These are phyloP conservation scores for Medicago truncatula DNA, from an alignment of 306 rosid genomes.

Conservation along the genomic window DNA sequence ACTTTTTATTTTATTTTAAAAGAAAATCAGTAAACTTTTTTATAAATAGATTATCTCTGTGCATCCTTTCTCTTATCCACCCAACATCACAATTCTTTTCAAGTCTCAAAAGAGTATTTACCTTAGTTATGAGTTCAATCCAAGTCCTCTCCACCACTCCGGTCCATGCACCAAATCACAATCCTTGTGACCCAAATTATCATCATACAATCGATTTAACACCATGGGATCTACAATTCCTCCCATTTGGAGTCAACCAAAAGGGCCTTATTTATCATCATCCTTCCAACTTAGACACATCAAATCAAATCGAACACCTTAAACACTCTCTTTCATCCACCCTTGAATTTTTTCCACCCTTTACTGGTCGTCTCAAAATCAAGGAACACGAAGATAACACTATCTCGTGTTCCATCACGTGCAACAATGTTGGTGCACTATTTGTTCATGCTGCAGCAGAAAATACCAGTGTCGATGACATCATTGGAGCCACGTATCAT, in stretches of 20 bases:
- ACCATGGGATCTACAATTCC: slow-evolving; percentile 33
- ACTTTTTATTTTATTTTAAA: too few species aligned
- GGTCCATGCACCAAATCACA: not conserved
- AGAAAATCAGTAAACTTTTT: too few species aligned
- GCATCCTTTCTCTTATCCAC: too few species aligned
- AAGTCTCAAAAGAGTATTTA: too few species aligned
- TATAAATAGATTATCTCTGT: too few species aligned
- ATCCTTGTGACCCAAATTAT: not conserved
- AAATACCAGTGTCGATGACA: not conserved
- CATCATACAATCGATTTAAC: not conserved
- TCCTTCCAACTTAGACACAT: not conserved
- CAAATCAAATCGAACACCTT: slow-evolving; percentile 31
- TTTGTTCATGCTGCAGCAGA: slow-evolving; percentile 37
- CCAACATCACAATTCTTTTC: too few species aligned
- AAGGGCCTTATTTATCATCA: slow-evolving; percentile 43
- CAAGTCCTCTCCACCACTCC: not conserved
- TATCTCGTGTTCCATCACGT: not conserved
- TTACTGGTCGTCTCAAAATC: slow-evolving; percentile 34
- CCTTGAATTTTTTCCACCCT: slow-evolving; percentile 38
- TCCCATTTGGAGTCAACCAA: slow-evolving; percentile 37
- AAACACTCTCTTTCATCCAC: slow-evolving; percentile 33
- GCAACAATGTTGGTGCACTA: slow-evolving; percentile 34
- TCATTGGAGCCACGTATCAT: slow-evolving; percentile 7
- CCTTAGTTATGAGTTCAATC: not conserved
- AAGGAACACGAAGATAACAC: slow-evolving; percentile 1